Conservation (phyloP, 1,284 basidiomycete genomes). For the Boletellus dicymbophilus region DNA sequence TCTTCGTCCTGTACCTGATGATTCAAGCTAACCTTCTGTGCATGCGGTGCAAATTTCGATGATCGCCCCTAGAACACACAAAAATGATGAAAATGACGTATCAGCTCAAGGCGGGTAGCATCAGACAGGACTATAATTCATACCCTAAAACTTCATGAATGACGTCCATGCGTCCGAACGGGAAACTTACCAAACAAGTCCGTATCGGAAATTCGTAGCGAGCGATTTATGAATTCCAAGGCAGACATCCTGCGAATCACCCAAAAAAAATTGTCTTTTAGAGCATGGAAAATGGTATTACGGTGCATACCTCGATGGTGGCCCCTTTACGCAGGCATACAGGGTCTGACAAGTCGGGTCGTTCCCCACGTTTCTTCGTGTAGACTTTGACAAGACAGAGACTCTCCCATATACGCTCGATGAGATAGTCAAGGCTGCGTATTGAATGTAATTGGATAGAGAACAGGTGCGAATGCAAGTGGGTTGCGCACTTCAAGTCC, state of each 20-base stretch:
- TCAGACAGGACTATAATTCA: conserved; percentile 3
- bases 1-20: conserved; percentile 95
- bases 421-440: conserved; percentile 79
- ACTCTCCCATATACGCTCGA: conserved; percentile 91
- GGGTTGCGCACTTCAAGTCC: conserved; percentile 69
- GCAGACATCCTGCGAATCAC: conserved; percentile 68
- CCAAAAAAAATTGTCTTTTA: no score
- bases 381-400: conserved; percentile 90
- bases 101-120: conserved; percentile 22
- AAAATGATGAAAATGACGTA: neutral
- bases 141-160: conserved; percentile 21
- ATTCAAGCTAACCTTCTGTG: conserved; percentile 89
- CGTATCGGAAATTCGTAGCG: conserved; percentile 89
- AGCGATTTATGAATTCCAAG: conserved; percentile 91
- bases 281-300: neutral
- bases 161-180: neutral
- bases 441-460: neutral
- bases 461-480: neutral
- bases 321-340: conserved; percentile 91
- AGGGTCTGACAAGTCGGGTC: conserved; percentile 92
- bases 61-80: conserved; percentile 72
- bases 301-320: conserved; percentile 75
- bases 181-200: conserved; percentile 78
- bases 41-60: conserved; percentile 89
- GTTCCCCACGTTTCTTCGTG: conserved; percentile 95